Evolutionary conservation across 176 grass and related monocot species (phyloP).

Genomic region (Echinochloa phyllopogon): DNA sequence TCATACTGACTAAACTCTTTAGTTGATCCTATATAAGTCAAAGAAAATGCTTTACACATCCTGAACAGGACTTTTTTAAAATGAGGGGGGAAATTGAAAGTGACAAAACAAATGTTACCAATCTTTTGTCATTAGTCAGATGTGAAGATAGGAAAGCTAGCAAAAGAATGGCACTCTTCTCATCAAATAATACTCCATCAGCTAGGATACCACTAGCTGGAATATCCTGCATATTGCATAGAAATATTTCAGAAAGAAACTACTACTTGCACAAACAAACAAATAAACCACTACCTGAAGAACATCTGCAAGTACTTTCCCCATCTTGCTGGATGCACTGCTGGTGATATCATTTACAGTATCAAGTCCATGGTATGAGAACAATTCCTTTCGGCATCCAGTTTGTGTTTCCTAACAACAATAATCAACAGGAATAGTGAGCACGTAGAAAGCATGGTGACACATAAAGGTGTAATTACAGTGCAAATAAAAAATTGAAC

Average conservation of each 20-base stretch:
- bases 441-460: conserved; percentile 11
- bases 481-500: conserved; percentile 40
- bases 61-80: conserved; percentile 13
- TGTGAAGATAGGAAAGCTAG: conserved; percentile 61
- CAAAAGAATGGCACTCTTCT: conserved; percentile 58
- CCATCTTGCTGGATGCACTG: conserved; percentile 34
- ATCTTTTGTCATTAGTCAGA: conserved; percentile 50
- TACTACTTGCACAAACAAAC: conserved; percentile 36
- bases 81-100: conserved; percentile 6
- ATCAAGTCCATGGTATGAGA: conserved; percentile 35
- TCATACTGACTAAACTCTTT: conserved; percentile 43
- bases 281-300: conserved; percentile 53
- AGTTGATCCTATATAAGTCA: conserved; percentile 54
- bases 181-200: conserved; percentile 51
- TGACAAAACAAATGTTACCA: conserved; percentile 54
- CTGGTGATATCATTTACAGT: conserved; percentile 17
- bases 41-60: neutral
- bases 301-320: conserved; percentile 43
- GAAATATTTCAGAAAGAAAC: conserved; percentile 33
- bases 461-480: conserved; percentile 25
- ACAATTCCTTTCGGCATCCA: conserved; percentile 49
- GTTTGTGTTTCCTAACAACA: conserved; percentile 52
- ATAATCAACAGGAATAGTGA: conserved; percentile 41
- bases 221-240: conserved; percentile 53
- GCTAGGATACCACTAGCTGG: conserved; percentile 50